Evolutionary conservation across 192 early-diverging fungal species (phyloP).

Genomic region (Chytriomyces confervae): DNA sequence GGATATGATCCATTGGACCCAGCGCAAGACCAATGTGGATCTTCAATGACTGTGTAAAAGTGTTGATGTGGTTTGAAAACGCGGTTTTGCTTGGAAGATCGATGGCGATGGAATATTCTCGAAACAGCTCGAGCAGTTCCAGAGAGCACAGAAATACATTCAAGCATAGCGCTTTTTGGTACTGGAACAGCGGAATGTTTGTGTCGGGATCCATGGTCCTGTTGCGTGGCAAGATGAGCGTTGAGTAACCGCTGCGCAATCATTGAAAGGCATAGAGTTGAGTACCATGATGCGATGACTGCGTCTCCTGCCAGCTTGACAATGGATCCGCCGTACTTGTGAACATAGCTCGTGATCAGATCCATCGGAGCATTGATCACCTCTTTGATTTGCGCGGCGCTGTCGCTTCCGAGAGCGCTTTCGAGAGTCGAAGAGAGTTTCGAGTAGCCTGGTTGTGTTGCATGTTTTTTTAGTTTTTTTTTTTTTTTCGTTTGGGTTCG

Average conservation of each 20-base stretch:
- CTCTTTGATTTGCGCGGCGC: conserved; percentile 29
- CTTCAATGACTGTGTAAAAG: conserved; percentile 17
- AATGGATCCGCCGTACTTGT: conserved; percentile 28
- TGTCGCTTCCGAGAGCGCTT: conserved; percentile 8
- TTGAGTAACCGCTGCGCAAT: too few species aligned
- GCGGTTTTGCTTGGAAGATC: neutral
- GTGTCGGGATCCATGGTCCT: neutral
- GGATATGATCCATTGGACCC: conserved; percentile 18
- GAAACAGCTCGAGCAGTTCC: conserved; percentile 2
- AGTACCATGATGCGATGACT: conserved; percentile 26
- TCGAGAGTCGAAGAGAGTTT: conserved; percentile 25
- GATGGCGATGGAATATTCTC: neutral
- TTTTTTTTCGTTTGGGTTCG: neutral
- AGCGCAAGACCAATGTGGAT: conserved; percentile 36
- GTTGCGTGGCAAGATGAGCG: too few species aligned
- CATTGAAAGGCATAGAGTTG: neutral
- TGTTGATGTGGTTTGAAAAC: neutral
- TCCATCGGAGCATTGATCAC: conserved; percentile 36
- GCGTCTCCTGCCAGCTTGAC: conserved; percentile 38
- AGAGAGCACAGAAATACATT: neutral
- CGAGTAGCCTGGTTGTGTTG: conserved; percentile 10
- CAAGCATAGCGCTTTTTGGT: neutral
- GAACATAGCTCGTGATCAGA: conserved; percentile 24
- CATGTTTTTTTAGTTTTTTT: neutral
- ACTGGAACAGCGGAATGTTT: neutral